These are phyloP conservation scores for Pulicaria dysenterica DNA, from an alignment of 129 eudicot species.

Conservation along the genomic window DNA sequence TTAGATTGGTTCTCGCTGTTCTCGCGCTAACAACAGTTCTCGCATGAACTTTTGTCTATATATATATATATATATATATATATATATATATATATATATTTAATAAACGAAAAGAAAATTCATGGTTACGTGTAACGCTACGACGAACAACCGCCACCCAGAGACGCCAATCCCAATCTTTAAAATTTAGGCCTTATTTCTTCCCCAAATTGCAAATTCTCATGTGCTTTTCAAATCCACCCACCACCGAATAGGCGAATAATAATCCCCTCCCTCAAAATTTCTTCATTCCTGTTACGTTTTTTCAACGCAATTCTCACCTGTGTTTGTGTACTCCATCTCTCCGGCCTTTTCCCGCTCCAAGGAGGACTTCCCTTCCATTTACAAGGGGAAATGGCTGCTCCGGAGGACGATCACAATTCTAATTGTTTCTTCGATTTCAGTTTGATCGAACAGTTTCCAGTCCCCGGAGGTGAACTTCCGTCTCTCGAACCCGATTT, in stretches of 20 bases:
- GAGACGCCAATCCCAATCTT: constrained; percentile 28
- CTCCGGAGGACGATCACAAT: constrained; percentile 46
- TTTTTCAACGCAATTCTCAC: constrained; percentile 16
- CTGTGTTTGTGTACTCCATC: neutral
- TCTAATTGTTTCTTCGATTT: constrained; percentile 52
- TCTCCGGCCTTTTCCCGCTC: constrained; percentile 19
- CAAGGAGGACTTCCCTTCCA: neutral
- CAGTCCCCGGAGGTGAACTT: constrained; percentile 59
- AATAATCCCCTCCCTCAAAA: neutral
- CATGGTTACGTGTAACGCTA: constrained; percentile 26
- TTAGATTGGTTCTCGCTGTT: too few species aligned
- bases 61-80: too few species aligned
- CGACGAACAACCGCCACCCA: constrained; percentile 40
- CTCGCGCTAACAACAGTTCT: too few species aligned
- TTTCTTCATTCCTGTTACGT: neutral
- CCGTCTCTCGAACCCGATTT: constrained; percentile 51
- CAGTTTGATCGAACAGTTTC: constrained; percentile 47
- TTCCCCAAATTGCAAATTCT: constrained; percentile 18
- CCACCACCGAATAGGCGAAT: too few species aligned
- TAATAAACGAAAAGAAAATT: neutral
- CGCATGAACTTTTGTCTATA: too few species aligned
- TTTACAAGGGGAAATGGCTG: constrained; percentile 32
- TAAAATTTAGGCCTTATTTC: constrained; percentile 10
- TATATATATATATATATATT: too few species aligned
- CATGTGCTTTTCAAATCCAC: constrained; percentile 34